phyloP scores from a whole-genome alignment of 352 stramenopile species.

The Blastocystis sp. region DNA sequence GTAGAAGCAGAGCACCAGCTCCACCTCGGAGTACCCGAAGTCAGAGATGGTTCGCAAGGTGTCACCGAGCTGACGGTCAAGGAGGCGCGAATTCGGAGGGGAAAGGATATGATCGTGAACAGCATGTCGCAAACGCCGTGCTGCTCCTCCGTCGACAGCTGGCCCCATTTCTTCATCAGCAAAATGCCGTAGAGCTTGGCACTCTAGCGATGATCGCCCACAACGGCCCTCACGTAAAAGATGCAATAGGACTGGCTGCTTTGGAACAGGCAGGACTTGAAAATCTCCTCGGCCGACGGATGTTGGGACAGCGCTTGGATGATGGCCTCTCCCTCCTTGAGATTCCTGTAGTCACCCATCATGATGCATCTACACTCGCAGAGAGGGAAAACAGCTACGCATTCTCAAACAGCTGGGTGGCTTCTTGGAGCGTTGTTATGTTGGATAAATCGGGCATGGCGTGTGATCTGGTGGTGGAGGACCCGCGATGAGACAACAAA shows the following conservation, averaged over 20 bases:
- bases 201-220: conserved; percentile 11
- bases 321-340: conserved; percentile 31
- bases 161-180: conserved; percentile 37
- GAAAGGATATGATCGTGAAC: conserved; percentile 49
- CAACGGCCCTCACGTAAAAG: conserved; percentile 16
- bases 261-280: conserved; percentile 13
- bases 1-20: conserved; percentile 26
- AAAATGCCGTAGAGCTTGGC: conserved; percentile 53
- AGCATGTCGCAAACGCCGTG: conserved; percentile 32
- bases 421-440: conserved; percentile 42
- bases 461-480: neutral
- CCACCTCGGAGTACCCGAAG: conserved; percentile 60
- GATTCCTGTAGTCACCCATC: conserved; percentile 43
- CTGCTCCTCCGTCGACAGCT: conserved; percentile 2
- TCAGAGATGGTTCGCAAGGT: conserved; percentile 37
- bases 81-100: neutral
- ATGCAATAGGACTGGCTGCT: conserved; percentile 59
- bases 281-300: conserved; percentile 16
- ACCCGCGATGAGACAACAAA: conserved; percentile 4
- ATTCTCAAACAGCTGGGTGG: conserved; percentile 45
- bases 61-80: conserved; percentile 35
- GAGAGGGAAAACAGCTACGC: neutral
- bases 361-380: conserved; percentile 25
- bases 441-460: conserved; percentile 27
- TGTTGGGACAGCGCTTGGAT: conserved; percentile 18